Evolutionary conservation across 805 yeast genomes (phyloP).

Genomic region (Cyberlindnera suaveolens): DNA sequence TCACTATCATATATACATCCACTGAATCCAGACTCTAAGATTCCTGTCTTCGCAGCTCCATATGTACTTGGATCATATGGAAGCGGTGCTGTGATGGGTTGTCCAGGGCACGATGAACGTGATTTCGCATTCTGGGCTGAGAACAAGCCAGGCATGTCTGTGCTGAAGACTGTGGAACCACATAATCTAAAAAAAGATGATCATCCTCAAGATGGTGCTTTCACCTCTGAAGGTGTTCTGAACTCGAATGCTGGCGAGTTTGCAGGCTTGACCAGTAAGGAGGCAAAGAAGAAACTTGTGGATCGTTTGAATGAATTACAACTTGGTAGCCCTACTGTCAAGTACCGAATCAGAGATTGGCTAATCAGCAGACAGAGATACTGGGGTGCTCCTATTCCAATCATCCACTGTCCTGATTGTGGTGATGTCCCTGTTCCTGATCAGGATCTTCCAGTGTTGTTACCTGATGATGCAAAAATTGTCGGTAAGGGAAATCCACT

Average conservation of each 20-base stretch:
- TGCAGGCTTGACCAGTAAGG: conserved; percentile 40
- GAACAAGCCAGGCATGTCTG: conserved; percentile 40
- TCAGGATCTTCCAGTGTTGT: conserved; percentile 69
- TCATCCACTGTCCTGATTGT: conserved; percentile 78
- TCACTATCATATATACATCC: conserved; percentile 52
- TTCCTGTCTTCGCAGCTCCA: conserved; percentile 88
- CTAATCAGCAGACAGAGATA: conserved; percentile 88
- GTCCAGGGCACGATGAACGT: conserved; percentile 88
- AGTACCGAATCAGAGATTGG: conserved; percentile 84
- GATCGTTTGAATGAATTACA: conserved; percentile 31
- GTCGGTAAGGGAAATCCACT: conserved; percentile 62
- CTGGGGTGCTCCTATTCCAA: conserved; percentile 99
- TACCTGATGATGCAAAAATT: conserved; percentile 54
- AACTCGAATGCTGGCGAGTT: conserved; percentile 41
- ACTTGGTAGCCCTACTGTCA: conserved; percentile 43
- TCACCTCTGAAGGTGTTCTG: conserved; percentile 40
- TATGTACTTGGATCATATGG: conserved; percentile 84
- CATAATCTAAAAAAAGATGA: conserved; percentile 5
- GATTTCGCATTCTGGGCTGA: conserved; percentile 76
- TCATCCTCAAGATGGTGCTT: conserved; percentile 25
- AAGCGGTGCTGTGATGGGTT: conserved; percentile 95
- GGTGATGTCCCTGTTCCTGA: conserved; percentile 94
- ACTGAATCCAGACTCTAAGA: conserved; percentile 31
- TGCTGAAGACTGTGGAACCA: conserved; percentile 16
- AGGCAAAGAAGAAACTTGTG: conserved; percentile 47